Base-by-base conservation (phyloP, 371 early-diverging fungal species). In the Mucor irregularis region DNA sequence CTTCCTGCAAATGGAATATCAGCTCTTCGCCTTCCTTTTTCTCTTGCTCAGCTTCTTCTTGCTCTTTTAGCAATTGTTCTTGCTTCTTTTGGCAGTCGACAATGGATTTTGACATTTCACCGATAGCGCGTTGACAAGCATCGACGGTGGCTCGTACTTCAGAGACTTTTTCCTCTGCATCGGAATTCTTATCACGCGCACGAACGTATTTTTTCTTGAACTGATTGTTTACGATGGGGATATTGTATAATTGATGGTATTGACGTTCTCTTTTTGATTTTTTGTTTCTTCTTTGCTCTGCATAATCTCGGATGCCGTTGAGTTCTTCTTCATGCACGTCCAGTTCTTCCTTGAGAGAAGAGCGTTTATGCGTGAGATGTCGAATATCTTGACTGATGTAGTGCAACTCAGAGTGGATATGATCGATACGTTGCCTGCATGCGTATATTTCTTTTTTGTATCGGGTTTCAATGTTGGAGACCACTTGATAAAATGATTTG, bases 161-260 rank as follows among this genome's bases (percentile, higher is more conserved):
- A 11, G 65, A 69, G 1, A 69, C 58, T 17, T 51, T 46, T 43
- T 69, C 62, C 35, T 69, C 69, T 11, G 69, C 69, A 10, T 58
- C 58, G 25, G 55, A 56, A 37, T 69, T 69, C 19, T 69, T 69
- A 30, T 69, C 69, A n/a, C 65, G 56, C 17, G 69, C 69, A 13
- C 69, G 60, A n/a, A 64, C 45, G 39, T 69, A 69, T 19, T 69
- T 69, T 22, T 69, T 69, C 40, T 69, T 61, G 33, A 39, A 62
- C 21, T 69, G 65, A 9, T 47, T 42, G 1, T 62, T 54, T 1
- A 69, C 53, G 13, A 69, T 24, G n/a, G 69, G 69, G 11, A 69
- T 58, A 49, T 61, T 39, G 28, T 69, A 69, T 4, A 65, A 38
- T 30, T 52, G 54, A 47, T 69, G 65, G 16, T 69, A 69, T 37